Conservation (phyloP, 2,329 filamentous ascomycete species). For the Purpureocillium takamizusanense region DNA sequence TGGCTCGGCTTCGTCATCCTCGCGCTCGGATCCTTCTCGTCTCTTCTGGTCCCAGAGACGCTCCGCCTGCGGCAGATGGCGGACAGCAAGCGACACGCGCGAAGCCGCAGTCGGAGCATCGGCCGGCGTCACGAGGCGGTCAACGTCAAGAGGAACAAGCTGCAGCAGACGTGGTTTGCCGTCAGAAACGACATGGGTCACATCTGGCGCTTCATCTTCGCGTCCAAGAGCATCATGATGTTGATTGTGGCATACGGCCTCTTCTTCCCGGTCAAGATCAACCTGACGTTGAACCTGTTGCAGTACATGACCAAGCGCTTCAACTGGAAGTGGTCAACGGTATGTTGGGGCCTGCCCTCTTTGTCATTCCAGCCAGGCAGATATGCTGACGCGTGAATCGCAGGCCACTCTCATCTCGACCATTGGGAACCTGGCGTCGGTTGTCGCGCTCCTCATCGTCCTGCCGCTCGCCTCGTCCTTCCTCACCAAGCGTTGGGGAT, state of each 20-base stretch:
- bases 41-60: conserved; percentile 33
- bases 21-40: conserved; percentile 15
- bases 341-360: conserved; percentile 9
- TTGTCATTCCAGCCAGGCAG: too few relatives aligned
- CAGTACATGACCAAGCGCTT: conserved; percentile 47
- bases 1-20: conserved; percentile 22
- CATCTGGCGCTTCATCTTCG: conserved; percentile 29
- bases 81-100: conserved; percentile 11
- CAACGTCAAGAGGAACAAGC: neutral
- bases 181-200: conserved; percentile 21
- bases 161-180: conserved; percentile 16
- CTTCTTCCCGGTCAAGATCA: conserved; percentile 19
- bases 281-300: conserved; percentile 26
- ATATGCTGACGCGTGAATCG: too few relatives aligned
- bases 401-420: conserved; percentile 33
- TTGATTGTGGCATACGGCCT: conserved; percentile 24
- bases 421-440: conserved; percentile 24
- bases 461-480: conserved; percentile 24
- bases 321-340: conserved; percentile 35
- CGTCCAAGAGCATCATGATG: conserved; percentile 25
- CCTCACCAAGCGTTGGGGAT: conserved; percentile 20
- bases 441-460: conserved; percentile 27
- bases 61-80: conserved; percentile 21
- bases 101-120: conserved; percentile 4
- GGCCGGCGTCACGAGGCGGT: conserved; percentile 1